Base-by-base conservation (phyloP, 257 asterid genomes). In the Solanum megistacrolobum region DNA sequence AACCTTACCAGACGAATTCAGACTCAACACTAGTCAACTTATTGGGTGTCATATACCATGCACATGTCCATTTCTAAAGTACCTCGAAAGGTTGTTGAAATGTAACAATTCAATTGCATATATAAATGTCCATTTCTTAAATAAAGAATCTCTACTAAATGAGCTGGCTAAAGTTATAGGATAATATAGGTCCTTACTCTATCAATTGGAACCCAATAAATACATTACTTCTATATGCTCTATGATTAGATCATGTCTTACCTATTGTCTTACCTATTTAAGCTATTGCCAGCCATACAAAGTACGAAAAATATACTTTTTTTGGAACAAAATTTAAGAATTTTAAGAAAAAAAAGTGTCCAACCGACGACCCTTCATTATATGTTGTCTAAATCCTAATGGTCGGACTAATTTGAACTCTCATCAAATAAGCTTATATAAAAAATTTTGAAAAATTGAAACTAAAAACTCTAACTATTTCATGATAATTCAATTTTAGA, bases 191-290 rank as follows among this genome's bases (percentile, higher is more conserved):
- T 81, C 90, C 89, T 87, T 89, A 85, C 72, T 58, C 85, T 79
- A 79, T 79, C 39, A 88, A 87, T 85, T 89, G 85, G 86, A 86
- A 78, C 89, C 83, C 84, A 83, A 84, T 79, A 48, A 83, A 81
- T 72, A 48, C 35, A 73, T 39, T 60, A 62, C 66, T 76, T 87
- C 55, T 89, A 65, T 85, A 46, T 83, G 85, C 86, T 78, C 36
- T 58, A 60, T 27, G 27, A 34, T 65, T 38, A 85, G 88, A 84
- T 48, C 86, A 85, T 85, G 85, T 87, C 74, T 7, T 52, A 2
- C 58, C 58, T 46, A 46, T 46, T 46, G 20, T 13, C 58, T 87
- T 85, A 39, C 86, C 60, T 74, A 62, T 88, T 89, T 79, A 46
- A 79, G 86, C 86, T 72, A 89, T 66, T 16, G 71, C 89, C 83